Evolutionary conservation across 2,329 filamentous ascomycete species (phyloP), one percentile per base, ranked within the genome.

Genomic region (Ophioceras dolichostomum): DNA sequence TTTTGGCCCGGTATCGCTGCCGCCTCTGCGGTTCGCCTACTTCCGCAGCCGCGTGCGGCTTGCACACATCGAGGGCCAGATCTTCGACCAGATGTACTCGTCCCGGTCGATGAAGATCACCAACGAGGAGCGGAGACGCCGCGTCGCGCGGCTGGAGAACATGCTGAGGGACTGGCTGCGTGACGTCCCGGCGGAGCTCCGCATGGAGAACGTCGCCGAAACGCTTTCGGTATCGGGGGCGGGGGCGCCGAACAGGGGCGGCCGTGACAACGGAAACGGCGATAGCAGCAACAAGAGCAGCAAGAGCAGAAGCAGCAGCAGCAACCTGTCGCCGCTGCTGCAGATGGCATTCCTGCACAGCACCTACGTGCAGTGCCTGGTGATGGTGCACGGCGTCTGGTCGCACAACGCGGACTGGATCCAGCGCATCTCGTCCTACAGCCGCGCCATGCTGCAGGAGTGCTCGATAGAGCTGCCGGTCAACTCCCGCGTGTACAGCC

Each of bases 21-120:
- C 17, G 5, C 5, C 28, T 5, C 7, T 12, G 22, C 49, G 50
- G 29, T 53, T 65, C 40, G 58, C 62, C 43, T 57, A 56, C 34
- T 57, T 64, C 39, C 52, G 61, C 4, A 41, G 53, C n/a, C 53
- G 59, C 2, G 50, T 63, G 3, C 57, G 62, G 32, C 51, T 66
- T 2, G 55, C 58, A 1, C 55, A 61, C 26, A 52, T 66, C 6
- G 42, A 64, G 19, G 62, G 62, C 16, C 57, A 55, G 34, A 51
- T 62, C 0, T 64, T 62, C 32, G 60, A 65, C 22, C 49, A 54
- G 8, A 45, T 65, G 2, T 59, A 60, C 39, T 51, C 48, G n/a
- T 48, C 50, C 1, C 47, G 53, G 13, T 48, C 50, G 10, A 43
- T 33, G 24, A 53, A 45, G 33, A 29, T 51, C 5, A 43, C 52